Percentiles rank a stretch among this genome's conserved stretches.
Evolutionary conservation across 129 eudicot genomes (phyloP).

Genomic region (Rutidosis leptorrhynchoides): DNA sequence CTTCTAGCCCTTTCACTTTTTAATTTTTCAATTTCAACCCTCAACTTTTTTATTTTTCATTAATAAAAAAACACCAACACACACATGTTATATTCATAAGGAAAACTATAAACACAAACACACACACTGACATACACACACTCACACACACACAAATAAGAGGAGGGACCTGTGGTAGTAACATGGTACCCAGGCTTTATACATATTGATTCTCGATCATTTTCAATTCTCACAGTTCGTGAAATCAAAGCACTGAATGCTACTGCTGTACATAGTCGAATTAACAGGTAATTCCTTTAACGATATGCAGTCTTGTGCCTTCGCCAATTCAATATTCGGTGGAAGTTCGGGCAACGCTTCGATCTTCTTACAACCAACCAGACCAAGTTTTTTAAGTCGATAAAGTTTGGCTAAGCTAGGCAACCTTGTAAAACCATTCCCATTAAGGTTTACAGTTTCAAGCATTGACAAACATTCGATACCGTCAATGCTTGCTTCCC

Average conservation of each 20-base stretch:
- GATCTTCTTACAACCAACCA: conserved; percentile 44
- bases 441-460: conserved; percentile 27
- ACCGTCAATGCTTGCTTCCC: conserved; percentile 26
- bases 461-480: conserved; percentile 37
- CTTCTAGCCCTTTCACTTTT: no score
- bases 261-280: conserved; percentile 21
- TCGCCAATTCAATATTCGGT: conserved; percentile 26
- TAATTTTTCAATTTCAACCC: no score
- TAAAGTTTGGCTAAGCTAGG: conserved; percentile 31
- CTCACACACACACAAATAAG: no score
- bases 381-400: conserved; percentile 35
- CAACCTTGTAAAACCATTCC: conserved; percentile 30
- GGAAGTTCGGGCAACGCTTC: conserved; percentile 45
- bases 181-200: conserved; percentile 29
- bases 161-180: conserved; percentile 34
- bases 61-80: no score
- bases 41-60: no score
- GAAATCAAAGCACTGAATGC: conserved; percentile 30
- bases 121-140: no score
- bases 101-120: no score
- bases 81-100: no score
- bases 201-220: conserved; percentile 30
- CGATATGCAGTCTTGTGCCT: conserved; percentile 39
- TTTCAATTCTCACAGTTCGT: conserved; percentile 28
- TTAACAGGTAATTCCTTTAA: conserved; percentile 25